These are phyloP conservation scores for Cyanidioschyzon merolae DNA, from an alignment of 23 red algal genomes.

Conservation along the genomic window DNA sequence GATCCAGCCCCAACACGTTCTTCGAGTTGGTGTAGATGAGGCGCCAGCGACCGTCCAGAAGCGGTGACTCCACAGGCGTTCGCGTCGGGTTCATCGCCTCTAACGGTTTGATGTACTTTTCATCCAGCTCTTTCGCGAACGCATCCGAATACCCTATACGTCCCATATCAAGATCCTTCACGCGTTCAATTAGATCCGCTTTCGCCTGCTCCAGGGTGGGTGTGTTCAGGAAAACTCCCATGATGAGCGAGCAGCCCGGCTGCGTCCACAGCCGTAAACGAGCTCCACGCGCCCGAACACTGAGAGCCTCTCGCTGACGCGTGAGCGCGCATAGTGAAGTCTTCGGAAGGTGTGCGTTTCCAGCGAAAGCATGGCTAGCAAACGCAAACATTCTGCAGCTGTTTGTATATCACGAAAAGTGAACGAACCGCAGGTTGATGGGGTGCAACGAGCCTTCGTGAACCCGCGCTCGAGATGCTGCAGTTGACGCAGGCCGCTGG, in stretches of 20 bases:
- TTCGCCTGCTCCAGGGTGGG: neutral
- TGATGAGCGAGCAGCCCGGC: neutral
- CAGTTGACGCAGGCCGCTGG: no score
- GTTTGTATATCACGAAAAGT: no score
- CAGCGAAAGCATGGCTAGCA: no score
- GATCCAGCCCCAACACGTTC: slow-evolving; percentile 34
- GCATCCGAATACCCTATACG: neutral
- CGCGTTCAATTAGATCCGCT: neutral
- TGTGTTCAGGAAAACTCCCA: slow-evolving; percentile 1
- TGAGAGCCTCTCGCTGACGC: no score
- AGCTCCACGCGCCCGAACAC: no score
- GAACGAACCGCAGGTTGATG: no score
- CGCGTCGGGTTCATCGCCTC: slow-evolving; percentile 20
- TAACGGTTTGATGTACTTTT: slow-evolving; percentile 5
- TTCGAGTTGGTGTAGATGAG: slow-evolving; percentile 74
- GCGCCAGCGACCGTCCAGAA: slow-evolving; percentile 38
- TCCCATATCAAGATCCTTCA: slow-evolving; percentile 8
- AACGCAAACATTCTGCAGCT: no score
- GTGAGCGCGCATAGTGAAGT: no score
- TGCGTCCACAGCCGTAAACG: no score
- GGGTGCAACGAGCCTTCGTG: no score
- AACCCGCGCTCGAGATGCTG: no score
- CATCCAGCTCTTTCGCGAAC: neutral
- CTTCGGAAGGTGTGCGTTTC: no score
- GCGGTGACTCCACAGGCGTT: slow-evolving; percentile 8